A percentile compares a stretch with the other conserved stretches of the same genome.
These are phyloP conservation scores for Epichloe hybrida DNA, from an alignment of 2,329 filamentous ascomycete species.

Conservation along the genomic window DNA sequence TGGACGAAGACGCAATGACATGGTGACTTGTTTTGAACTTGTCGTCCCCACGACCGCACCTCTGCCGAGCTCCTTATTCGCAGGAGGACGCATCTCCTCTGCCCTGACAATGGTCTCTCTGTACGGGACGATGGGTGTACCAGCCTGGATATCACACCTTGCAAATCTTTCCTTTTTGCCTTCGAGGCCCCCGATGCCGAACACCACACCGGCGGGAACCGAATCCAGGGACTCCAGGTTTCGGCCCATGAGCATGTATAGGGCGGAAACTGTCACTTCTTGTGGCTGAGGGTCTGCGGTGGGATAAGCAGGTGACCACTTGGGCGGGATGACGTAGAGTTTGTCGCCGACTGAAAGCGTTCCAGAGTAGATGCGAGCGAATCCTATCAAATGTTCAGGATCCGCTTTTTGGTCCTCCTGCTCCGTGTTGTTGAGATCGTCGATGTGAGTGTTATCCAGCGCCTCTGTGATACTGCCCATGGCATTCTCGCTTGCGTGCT, in stretches of 20 bases:
- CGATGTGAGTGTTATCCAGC: conserved; percentile 46
- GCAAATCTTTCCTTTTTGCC: conserved; percentile 86
- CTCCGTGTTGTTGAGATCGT: conserved; percentile 30
- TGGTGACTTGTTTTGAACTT: conserved; percentile 71
- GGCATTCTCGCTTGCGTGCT: conserved; percentile 35
- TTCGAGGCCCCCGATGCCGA: conserved; percentile 85
- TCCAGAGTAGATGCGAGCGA: conserved; percentile 86
- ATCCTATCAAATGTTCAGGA: conserved; percentile 82
- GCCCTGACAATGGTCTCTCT: conserved; percentile 79
- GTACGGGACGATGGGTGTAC: conserved; percentile 90
- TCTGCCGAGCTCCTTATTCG: conserved; percentile 72
- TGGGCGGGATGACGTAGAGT: conserved; percentile 82
- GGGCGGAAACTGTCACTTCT: conserved; percentile 70
- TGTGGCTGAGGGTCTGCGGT: conserved; percentile 59
- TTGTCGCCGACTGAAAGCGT: conserved; percentile 79
- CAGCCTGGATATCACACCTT: conserved; percentile 85
- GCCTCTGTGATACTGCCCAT: conserved; percentile 45
- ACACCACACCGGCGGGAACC: conserved; percentile 87
- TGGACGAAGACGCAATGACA: conserved; percentile 66
- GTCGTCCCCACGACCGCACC: conserved; percentile 66
- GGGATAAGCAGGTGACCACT: conserved; percentile 74
- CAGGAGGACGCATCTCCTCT: conserved; percentile 83
- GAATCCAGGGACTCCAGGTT: conserved; percentile 69
- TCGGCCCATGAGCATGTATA: conserved; percentile 94
- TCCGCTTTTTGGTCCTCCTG: conserved; percentile 49